Percentiles rank a stretch among this genome's conserved stretches.
phyloP scores from a whole-genome alignment of 1,284 basidiomycete species.

The Vanrija humicola region DNA sequence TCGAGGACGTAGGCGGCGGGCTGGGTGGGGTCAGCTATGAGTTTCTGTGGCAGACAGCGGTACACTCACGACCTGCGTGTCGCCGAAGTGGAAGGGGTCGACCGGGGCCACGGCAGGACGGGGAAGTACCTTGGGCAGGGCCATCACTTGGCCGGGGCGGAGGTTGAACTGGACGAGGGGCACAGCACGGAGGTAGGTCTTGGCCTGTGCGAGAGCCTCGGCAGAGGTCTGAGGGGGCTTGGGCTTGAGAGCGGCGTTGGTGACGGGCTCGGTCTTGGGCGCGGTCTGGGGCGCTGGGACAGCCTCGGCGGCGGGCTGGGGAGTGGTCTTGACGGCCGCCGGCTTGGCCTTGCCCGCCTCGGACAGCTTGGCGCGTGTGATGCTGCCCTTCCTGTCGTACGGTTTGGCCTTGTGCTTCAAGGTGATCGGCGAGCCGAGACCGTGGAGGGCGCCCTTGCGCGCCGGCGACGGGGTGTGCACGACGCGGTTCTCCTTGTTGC shows the following conservation, averaged over 20 bases:
- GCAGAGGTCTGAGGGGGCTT: neutral
- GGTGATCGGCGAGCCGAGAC: too few relatives aligned
- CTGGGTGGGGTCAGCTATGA: constrained; percentile 15
- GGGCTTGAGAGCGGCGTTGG: neutral
- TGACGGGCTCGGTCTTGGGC: neutral
- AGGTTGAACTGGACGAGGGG: too few relatives aligned
- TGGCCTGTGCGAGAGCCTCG: neutral
- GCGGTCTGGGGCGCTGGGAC: too few relatives aligned
- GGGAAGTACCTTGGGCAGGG: neutral
- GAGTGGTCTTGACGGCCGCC: neutral
- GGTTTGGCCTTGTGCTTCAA: too few relatives aligned
- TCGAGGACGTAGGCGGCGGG: constrained; percentile 25
- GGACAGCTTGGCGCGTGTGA: too few relatives aligned
- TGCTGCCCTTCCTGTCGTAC: too few relatives aligned
- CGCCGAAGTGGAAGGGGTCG: constrained; percentile 3
- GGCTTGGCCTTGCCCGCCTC: too few relatives aligned
- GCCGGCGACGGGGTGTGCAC: too few relatives aligned
- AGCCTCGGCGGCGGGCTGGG: neutral
- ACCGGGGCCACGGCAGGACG: constrained; percentile 3
- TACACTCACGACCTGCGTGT: constrained; percentile 22
- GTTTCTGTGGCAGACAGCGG: neutral
- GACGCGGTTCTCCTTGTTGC: neutral
- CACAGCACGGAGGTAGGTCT: neutral
- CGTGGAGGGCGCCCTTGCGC: too few relatives aligned
- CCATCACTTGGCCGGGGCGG: neutral